These are phyloP conservation scores for Erysimum cheiranthoides DNA, from an alignment of 345 rosid species.

Conservation along the genomic window DNA sequence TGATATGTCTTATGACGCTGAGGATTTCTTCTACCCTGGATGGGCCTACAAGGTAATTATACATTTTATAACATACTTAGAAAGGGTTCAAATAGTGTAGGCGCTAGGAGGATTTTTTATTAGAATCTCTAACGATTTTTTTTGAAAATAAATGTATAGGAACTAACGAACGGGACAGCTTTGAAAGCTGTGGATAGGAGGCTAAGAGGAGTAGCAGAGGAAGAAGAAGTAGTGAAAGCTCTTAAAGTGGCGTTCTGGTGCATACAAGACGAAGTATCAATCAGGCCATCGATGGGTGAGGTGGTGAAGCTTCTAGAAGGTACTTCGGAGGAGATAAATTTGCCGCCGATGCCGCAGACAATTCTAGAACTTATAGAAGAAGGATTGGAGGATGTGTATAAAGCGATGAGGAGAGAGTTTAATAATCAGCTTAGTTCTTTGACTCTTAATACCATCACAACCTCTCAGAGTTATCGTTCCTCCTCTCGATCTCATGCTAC, in stretches of 20 bases:
- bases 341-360: slow-evolving; percentile 86
- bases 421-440: slow-evolving; percentile 61
- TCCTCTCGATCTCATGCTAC: slow-evolving; percentile 76
- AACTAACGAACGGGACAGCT: slow-evolving; percentile 53
- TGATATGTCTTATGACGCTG: slow-evolving; percentile 63
- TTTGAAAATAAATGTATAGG: slow-evolving; percentile 43
- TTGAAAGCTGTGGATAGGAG: slow-evolving; percentile 59
- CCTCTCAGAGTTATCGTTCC: slow-evolving; percentile 52
- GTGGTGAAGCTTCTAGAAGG: slow-evolving; percentile 81
- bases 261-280: slow-evolving; percentile 65
- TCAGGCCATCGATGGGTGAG: slow-evolving; percentile 78
- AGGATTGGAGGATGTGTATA: slow-evolving; percentile 82
- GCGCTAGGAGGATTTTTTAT: background rate
- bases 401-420: slow-evolving; percentile 80
- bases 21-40: slow-evolving; percentile 83
- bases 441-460: slow-evolving; percentile 43
- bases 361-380: slow-evolving; percentile 80
- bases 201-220: slow-evolving; percentile 55
- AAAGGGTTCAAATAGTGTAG: background rate
- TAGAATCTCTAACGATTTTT: background rate
- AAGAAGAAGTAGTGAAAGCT: slow-evolving; percentile 62
- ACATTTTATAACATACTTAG: background rate
- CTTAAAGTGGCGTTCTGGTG: slow-evolving; percentile 78
- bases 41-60: slow-evolving; percentile 78
- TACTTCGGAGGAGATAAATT: slow-evolving; percentile 50